These are phyloP conservation scores for Chenopodium quinoa DNA, from an alignment of 148 eudicot genomes.

Conservation along the genomic window DNA sequence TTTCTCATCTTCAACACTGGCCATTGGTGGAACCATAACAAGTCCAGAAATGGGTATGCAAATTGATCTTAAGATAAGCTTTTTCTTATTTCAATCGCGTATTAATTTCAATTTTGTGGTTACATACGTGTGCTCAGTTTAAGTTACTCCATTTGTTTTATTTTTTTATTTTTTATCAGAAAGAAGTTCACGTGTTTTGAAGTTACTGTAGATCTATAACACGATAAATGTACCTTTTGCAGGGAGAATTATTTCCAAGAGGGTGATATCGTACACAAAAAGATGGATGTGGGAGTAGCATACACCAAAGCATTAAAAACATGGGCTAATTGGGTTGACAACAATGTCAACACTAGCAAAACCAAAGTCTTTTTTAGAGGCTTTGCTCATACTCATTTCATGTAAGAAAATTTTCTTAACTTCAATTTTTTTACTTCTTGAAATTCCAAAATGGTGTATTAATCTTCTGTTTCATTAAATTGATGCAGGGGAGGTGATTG, in stretches of 20 bases:
- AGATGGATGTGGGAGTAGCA: constrained; percentile 47
- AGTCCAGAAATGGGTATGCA: constrained; percentile 47
- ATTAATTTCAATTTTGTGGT: not conserved
- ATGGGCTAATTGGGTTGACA: constrained; percentile 66
- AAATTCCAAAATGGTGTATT: not conserved
- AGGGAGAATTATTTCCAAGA: constrained; percentile 58
- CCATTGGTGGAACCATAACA: constrained; percentile 69
- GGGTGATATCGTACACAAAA: constrained; percentile 42
- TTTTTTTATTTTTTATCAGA: too few species aligned
- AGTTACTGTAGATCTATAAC: not conserved
- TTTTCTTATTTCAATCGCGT: not conserved
- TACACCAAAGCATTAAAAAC: constrained; percentile 45
- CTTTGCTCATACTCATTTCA: constrained; percentile 50
- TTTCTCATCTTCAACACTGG: constrained; percentile 60
- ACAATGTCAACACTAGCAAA: constrained; percentile 32
- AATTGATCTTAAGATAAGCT: not conserved
- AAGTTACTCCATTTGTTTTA: not conserved
- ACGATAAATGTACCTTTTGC: not conserved
- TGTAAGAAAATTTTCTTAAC: constrained; percentile 15
- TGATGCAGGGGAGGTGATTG: constrained; percentile 56
- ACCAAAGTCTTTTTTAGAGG: constrained; percentile 49
- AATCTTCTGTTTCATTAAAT: not conserved
- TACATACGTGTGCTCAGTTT: not conserved
- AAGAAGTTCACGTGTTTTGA: not conserved
- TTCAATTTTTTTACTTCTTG: too few species aligned